phyloP scores from a whole-genome alignment of 306 rosid species.

The Ziziphus jujuba region DNA sequence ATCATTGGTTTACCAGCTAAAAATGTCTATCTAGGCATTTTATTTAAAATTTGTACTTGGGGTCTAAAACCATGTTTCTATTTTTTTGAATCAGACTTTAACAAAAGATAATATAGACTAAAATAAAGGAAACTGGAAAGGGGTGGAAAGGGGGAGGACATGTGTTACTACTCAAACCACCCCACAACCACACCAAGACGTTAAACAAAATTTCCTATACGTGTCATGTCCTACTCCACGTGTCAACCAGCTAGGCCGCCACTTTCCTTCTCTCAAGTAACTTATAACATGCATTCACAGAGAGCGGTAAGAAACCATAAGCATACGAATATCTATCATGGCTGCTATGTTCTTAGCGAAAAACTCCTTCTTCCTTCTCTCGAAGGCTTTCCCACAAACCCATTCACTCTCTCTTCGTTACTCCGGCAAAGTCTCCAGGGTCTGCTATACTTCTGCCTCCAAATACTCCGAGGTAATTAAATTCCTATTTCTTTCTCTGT shows the following conservation, averaged over 20 bases:
- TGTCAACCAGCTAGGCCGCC: conserved; percentile 17
- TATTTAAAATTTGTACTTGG: too few species aligned
- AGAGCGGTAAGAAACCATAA: not conserved
- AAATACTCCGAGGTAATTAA: conserved; percentile 44
- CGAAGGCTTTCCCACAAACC: conserved; percentile 46
- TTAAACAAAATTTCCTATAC: conserved; percentile 1
- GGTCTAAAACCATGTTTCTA: too few species aligned
- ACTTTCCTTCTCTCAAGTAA: not conserved
- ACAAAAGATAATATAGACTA: too few species aligned
- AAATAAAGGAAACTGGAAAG: too few species aligned
- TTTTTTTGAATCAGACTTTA: too few species aligned
- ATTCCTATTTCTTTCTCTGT: not conserved
- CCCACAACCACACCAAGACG: not conserved
- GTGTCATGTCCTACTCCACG: conserved; percentile 21
- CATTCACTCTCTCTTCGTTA: conserved; percentile 33
- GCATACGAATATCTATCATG: conserved; percentile 24
- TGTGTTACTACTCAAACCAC: conserved; percentile 11
- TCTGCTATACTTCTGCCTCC: conserved; percentile 50
- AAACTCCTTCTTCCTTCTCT: conserved; percentile 46
- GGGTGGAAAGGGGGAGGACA: not conserved
- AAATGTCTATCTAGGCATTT: too few species aligned
- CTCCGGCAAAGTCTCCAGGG: conserved; percentile 42
- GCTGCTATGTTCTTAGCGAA: conserved; percentile 46
- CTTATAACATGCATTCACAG: conserved; percentile 17
- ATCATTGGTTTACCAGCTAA: too few species aligned